Evolutionary conservation across 2,329 filamentous ascomycete species (phyloP).

Genomic region (Incumbomyces lentus): DNA sequence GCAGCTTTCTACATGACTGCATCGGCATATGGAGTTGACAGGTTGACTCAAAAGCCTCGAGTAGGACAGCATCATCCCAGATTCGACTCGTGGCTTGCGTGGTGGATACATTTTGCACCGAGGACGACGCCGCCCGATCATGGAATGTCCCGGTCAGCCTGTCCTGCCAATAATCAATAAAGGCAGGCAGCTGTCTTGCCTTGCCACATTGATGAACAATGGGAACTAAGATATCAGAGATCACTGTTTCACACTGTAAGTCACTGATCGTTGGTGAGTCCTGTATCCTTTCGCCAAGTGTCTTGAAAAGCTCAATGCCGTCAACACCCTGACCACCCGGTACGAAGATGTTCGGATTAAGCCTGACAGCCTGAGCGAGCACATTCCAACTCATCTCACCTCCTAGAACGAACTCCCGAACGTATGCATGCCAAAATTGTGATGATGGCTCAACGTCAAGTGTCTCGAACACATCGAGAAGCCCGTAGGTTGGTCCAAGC

Average conservation of each 20-base stretch:
- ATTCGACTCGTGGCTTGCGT: conserved; percentile 25
- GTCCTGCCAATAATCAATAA: conserved; percentile 32
- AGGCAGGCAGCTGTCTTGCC: conserved; percentile 31
- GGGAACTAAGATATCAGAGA: conserved; percentile 1
- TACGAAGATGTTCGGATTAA: neutral
- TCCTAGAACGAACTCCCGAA: neutral
- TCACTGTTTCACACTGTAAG: neutral
- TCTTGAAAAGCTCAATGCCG: too few relatives aligned
- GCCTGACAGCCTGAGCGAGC: neutral
- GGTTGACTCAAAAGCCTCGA: conserved; percentile 15
- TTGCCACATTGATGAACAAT: conserved; percentile 6
- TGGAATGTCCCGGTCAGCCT: conserved; percentile 29
- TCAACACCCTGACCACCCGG: neutral
- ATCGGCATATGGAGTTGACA: neutral
- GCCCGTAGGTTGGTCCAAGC: neutral
- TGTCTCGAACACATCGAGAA: neutral
- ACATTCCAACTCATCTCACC: neutral
- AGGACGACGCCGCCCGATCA: conserved; percentile 14
- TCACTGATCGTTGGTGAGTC: too few relatives aligned
- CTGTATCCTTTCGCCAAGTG: too few relatives aligned
- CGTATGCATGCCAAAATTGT: neutral
- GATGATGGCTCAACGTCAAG: neutral
- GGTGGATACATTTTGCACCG: conserved; percentile 15
- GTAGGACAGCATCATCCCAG: conserved; percentile 38
- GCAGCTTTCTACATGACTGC: conserved; percentile 4